Conservation (phyloP, 1,139 yeast species). For the Kodamaea plutei region DNA sequence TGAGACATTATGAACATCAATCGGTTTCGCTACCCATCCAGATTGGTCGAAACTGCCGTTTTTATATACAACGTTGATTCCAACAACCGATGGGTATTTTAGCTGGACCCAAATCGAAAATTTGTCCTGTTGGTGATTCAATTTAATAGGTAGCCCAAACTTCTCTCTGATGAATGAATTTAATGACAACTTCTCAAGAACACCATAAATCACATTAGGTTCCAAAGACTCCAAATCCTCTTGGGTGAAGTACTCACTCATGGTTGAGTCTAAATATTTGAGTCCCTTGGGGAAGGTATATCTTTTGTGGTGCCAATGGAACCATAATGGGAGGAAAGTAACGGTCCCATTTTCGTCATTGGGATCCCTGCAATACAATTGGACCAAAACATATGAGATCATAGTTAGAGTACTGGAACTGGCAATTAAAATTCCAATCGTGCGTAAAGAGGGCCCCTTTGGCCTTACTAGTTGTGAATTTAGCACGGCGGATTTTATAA, state of each 20-base stretch:
- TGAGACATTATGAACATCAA: slow-evolving; percentile 18
- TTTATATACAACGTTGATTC: slow-evolving; percentile 18
- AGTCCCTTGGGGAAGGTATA: slow-evolving; percentile 22
- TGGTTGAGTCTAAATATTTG: slow-evolving; percentile 25
- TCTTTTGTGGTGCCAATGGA: slow-evolving; percentile 23
- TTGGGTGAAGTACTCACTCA: slow-evolving; percentile 12
- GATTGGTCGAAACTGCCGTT: slow-evolving; percentile 4
- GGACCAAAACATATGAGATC: slow-evolving; percentile 21
- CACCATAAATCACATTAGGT: slow-evolving; percentile 25
- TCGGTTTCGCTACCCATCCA: slow-evolving; percentile 27
- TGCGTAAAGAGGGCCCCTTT: slow-evolving; percentile 17
- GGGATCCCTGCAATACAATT: slow-evolving; percentile 16
- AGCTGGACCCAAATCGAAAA: slow-evolving; percentile 29
- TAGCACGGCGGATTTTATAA: slow-evolving; percentile 4
- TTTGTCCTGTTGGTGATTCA: slow-evolving; percentile 8
- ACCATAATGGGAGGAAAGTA: slow-evolving; percentile 32
- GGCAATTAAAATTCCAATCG: slow-evolving; percentile 20
- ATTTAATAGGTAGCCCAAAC: slow-evolving; percentile 28
- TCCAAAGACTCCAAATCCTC: slow-evolving; percentile 16
- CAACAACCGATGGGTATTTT: slow-evolving; percentile 28
- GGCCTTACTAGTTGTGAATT: slow-evolving; percentile 6
- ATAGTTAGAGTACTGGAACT: slow-evolving; percentile 24
- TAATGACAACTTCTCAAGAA: slow-evolving; percentile 25
- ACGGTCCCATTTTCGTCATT: slow-evolving; percentile 6
- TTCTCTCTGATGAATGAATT: slow-evolving; percentile 19